Evolutionary conservation across 2,329 filamentous ascomycete genomes (phyloP).

Genomic region (Venturia carpophila): DNA sequence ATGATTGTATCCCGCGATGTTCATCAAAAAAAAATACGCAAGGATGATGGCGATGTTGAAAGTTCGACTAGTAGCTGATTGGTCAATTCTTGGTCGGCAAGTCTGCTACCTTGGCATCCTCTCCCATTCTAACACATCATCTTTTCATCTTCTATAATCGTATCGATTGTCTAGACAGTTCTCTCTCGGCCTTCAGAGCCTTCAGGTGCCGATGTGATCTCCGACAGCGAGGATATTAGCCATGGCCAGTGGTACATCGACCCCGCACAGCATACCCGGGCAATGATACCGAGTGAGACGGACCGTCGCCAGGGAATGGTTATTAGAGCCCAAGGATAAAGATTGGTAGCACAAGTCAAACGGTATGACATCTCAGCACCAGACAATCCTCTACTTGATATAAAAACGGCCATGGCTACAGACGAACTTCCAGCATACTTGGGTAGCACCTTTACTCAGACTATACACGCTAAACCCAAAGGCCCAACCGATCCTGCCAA

Average conservation of each 20-base stretch:
- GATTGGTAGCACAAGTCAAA: not conserved
- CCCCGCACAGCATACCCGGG: not conserved
- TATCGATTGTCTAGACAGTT: not conserved
- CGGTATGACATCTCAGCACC: not conserved
- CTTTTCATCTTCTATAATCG: too few species aligned
- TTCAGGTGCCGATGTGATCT: not conserved
- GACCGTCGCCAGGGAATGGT: not conserved
- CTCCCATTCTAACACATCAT: too few species aligned
- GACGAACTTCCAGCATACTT: slow-evolving; percentile 8
- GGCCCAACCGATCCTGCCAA: slow-evolving; percentile 19
- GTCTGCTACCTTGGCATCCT: too few species aligned
- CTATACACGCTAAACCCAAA: slow-evolving; percentile 18
- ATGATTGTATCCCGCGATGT: too few species aligned
- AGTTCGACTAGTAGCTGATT: too few species aligned
- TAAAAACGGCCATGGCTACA: not conserved
- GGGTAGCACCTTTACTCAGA: slow-evolving; percentile 17
- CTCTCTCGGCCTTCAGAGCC: not conserved
- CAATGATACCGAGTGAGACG: not conserved
- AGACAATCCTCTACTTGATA: not conserved
- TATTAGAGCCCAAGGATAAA: not conserved
- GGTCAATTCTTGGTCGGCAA: too few species aligned
- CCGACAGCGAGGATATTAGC: not conserved
- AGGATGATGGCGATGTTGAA: too few species aligned
- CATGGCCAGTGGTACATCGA: not conserved
- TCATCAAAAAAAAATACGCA: too few species aligned